Conservation (phyloP, 192 early-diverging fungal genomes). For the Podila epicladia region DNA sequence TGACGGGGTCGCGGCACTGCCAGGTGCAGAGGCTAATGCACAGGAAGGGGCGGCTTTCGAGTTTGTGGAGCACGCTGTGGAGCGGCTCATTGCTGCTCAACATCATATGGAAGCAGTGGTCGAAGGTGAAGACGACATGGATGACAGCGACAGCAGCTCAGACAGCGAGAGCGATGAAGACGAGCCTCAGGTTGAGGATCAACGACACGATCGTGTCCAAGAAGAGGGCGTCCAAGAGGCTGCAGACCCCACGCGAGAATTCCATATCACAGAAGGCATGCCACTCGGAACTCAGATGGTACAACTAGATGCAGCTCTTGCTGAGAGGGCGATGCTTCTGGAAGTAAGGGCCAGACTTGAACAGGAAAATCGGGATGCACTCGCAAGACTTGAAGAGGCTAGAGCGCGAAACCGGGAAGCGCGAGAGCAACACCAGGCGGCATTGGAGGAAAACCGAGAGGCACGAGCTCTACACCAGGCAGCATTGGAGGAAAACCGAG, state of each 20-base stretch:
- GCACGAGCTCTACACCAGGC: not conserved
- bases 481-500: not conserved
- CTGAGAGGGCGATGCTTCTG: too few species aligned
- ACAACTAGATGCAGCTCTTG: too few species aligned
- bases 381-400: too few species aligned
- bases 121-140: slow-evolving; percentile 31
- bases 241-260: too few species aligned
- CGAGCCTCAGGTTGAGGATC: not conserved
- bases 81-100: slow-evolving; percentile 41
- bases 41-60: slow-evolving; percentile 12
- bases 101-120: slow-evolving; percentile 46
- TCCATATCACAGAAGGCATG: too few species aligned
- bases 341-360: too few species aligned
- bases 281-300: too few species aligned
- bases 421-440: not conserved
- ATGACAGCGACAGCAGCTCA: not conserved
- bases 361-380: too few species aligned
- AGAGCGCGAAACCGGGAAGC: not conserved
- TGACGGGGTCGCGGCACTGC: slow-evolving; percentile 2
- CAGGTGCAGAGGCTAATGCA: slow-evolving; percentile 13
- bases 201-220: not conserved
- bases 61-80: slow-evolving; percentile 33
- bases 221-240: not conserved
- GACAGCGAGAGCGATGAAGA: slow-evolving; percentile 2
- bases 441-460: not conserved